A percentile compares a stretch with the other conserved stretches of the same genome.
Conservation (phyloP, 2,329 filamentous ascomycete species). For the Fusarium redolens region DNA sequence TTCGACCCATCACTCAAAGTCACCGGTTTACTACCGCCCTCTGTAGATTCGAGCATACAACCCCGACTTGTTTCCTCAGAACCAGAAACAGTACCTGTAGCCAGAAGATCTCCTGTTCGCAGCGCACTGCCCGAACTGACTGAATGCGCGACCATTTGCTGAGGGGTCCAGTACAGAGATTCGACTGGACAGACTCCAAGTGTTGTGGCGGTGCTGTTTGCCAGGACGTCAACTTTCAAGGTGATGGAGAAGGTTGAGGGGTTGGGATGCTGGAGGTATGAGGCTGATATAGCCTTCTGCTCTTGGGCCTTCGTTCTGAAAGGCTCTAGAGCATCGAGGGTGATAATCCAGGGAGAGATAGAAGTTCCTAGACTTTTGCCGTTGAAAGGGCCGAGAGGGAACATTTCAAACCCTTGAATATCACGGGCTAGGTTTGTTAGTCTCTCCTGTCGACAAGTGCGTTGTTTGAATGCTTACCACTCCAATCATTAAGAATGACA, state of each 20-base stretch:
- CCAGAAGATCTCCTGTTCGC: slow-evolving; percentile 53
- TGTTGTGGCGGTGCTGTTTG: slow-evolving; percentile 5
- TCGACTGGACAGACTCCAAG: slow-evolving; percentile 9
- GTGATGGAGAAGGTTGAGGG: slow-evolving; percentile 51
- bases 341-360: slow-evolving; percentile 72
- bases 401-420: slow-evolving; percentile 71
- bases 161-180: slow-evolving; percentile 19
- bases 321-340: slow-evolving; percentile 68
- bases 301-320: slow-evolving; percentile 54
- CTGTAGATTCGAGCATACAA: slow-evolving; percentile 55
- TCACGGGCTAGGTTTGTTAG: slow-evolving; percentile 60
- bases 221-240: slow-evolving; percentile 46
- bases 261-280: slow-evolving; percentile 51
- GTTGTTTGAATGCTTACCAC: slow-evolving; percentile 49
- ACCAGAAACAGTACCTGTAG: slow-evolving; percentile 56
- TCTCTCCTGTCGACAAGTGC: not conserved
- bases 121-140: slow-evolving; percentile 26
- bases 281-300: not conserved
- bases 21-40: slow-evolving; percentile 49
- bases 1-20: slow-evolving; percentile 46
- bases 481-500: slow-evolving; percentile 73
- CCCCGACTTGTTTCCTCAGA: slow-evolving; percentile 49
- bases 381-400: slow-evolving; percentile 69
- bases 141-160: slow-evolving; percentile 26
- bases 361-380: slow-evolving; percentile 70